Evolutionary conservation across 2,329 filamentous ascomycete species (phyloP), one percentile per base, ranked within the genome.

Genomic region (Neofusicoccum laricinum): DNA sequence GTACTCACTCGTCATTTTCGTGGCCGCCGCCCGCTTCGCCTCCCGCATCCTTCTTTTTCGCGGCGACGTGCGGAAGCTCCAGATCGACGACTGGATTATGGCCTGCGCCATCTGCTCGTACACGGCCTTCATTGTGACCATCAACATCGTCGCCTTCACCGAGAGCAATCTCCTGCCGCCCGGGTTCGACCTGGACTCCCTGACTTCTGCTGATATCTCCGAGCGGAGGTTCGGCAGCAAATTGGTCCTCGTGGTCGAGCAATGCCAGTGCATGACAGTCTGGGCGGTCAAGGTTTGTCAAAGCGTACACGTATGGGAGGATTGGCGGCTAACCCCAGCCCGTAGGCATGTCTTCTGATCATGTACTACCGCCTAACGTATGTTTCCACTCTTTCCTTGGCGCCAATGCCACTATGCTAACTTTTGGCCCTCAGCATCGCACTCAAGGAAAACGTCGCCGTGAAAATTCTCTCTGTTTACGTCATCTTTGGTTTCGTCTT

Each of bases 51-150:
- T 82, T 40, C 73, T 79, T 10, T 76, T 86, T 34, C 57, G 64
- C 58, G 78, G 82, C 15, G 79, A 81, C 43, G 73, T 80, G 68
- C 77, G 73, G 46, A 76, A 76, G 6, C 79, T 86, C n/a, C 82
- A 84, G 68, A 69, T 81, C 30, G 86, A 88, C 68, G 86, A 88
- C 69, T 86, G 81, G 69, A 74, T 85, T 25, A 87, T 87, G 84
- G 46, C 82, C 8, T 76, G 85, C 63, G 80, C 82, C 7, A 74
- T 82, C 66, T 76, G 75, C 12, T 75, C 75, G 53, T 83, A 86
- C 65, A 84, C 82, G 36, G 76, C 77, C 4, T 76, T 85, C 19
- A 78, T 88, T 36, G 77, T 79, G 12, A 75, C 77, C n/a, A 76
- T 80, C 67, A 82, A 81, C 67, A 75, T 76, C 49, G 79, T 80